These are phyloP conservation scores for Cercospora janseana DNA, from an alignment of 2,329 filamentous ascomycete genomes.

Conservation along the genomic window DNA sequence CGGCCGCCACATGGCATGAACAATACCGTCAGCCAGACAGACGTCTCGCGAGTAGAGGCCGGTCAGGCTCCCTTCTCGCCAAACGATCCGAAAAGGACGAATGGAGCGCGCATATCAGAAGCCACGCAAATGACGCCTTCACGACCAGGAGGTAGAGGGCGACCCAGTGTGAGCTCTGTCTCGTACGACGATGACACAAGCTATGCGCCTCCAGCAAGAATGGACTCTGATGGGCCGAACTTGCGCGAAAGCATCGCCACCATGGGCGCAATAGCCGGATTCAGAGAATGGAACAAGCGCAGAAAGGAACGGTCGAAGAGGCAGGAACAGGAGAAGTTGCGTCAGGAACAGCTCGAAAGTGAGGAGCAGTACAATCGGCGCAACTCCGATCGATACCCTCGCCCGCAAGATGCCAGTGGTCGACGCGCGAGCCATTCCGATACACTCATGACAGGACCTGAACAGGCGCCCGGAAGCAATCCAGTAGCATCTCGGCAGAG, in stretches of 20 bases:
- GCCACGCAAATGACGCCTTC: slow-evolving; percentile 38
- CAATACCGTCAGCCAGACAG: slow-evolving; percentile 46
- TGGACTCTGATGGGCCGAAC: slow-evolving; percentile 34
- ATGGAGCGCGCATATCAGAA: slow-evolving; percentile 20
- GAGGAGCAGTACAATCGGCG: slow-evolving; percentile 39
- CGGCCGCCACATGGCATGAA: slow-evolving; percentile 45
- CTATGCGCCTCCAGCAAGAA: slow-evolving; percentile 23
- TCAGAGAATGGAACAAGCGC: slow-evolving; percentile 47
- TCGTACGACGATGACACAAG: slow-evolving; percentile 40
- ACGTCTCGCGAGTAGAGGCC: slow-evolving; percentile 53
- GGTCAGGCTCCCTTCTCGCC: slow-evolving; percentile 53
- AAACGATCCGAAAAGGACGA: slow-evolving; percentile 24
- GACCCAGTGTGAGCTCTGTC: slow-evolving; percentile 41
- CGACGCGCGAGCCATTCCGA: slow-evolving; percentile 33
- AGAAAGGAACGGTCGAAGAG: slow-evolving; percentile 59
- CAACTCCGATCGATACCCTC: slow-evolving; percentile 33
- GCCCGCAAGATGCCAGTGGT: slow-evolving; percentile 30
- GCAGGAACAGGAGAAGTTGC: slow-evolving; percentile 57
- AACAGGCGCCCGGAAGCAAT: slow-evolving; percentile 46
- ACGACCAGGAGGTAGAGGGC: slow-evolving; percentile 41
- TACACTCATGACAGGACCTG: slow-evolving; percentile 36
- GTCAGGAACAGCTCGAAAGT: slow-evolving; percentile 49
- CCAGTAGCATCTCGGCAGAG: slow-evolving; percentile 44
- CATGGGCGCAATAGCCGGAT: slow-evolving; percentile 35
- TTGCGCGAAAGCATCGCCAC: slow-evolving; percentile 51